A percentile compares a stretch with the other conserved stretches of the same genome.
phyloP scores from a whole-genome alignment of 192 early-diverging fungal species.

The Diversispora eburnea region DNA sequence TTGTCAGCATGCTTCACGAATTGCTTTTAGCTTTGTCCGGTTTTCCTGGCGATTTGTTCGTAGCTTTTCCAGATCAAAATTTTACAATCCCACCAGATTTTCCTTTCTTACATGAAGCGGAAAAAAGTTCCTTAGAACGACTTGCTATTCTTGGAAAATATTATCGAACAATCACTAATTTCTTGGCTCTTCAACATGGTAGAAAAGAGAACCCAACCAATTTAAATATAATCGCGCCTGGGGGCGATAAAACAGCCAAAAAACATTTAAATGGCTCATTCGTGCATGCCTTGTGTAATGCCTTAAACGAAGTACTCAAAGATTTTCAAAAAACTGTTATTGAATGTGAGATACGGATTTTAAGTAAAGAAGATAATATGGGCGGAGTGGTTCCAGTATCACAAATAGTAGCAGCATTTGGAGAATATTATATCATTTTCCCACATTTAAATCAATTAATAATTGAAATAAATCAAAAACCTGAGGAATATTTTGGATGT shows the following conservation, averaged over 20 bases:
- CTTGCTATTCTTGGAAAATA: conserved; percentile 58
- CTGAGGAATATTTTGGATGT: conserved; percentile 43
- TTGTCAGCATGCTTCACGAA: conserved; percentile 64
- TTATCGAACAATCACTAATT: conserved; percentile 29
- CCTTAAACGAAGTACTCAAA: conserved; percentile 41
- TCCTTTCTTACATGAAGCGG: conserved; percentile 61
- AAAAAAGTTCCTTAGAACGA: conserved; percentile 55
- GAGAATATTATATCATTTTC: conserved; percentile 51
- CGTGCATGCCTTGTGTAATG: conserved; percentile 47
- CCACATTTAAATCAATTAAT: conserved; percentile 44
- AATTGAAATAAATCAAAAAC: conserved; percentile 35
- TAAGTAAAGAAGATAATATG: conserved; percentile 51
- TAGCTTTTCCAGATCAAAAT: conserved; percentile 50
- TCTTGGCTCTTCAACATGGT: conserved; percentile 11
- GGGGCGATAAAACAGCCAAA: background rate
- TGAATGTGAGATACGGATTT: conserved; percentile 48
- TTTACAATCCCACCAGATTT: conserved; percentile 59
- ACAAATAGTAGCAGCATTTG: conserved; percentile 38
- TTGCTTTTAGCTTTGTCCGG: conserved; percentile 63
- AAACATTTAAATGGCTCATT: conserved; percentile 40
- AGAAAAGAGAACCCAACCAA: background rate
- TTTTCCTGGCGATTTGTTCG: conserved; percentile 65
- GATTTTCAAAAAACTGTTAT: conserved; percentile 47
- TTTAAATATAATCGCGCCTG: background rate
- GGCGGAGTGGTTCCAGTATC: conserved; percentile 47